phyloP scores from a whole-genome alignment of 345 rosid species.

The Aquilaria malaccensis region DNA sequence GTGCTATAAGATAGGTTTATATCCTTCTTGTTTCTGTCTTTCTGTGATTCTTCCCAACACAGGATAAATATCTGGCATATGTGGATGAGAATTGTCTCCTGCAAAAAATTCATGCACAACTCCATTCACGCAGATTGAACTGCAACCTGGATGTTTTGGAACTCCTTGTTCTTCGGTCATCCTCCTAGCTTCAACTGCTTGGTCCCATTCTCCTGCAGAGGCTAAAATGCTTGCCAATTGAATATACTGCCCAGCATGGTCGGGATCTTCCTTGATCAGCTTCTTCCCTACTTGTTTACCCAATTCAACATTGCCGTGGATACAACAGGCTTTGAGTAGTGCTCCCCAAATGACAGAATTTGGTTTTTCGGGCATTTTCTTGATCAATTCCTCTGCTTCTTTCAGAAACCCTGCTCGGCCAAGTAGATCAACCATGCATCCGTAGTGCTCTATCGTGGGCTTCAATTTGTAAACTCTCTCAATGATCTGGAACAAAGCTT shows the following conservation, averaged over 20 bases:
- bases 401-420: conserved; percentile 62
- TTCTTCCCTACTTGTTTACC: conserved; percentile 51
- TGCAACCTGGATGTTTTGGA: conserved; percentile 53
- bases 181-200: conserved; percentile 45
- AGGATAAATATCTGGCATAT: conserved; percentile 27
- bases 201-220: conserved; percentile 47
- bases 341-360: conserved; percentile 64
- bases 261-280: conserved; percentile 40
- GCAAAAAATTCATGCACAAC: conserved; percentile 49
- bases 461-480: conserved; percentile 31
- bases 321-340: conserved; percentile 54
- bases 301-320: conserved; percentile 38
- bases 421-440: conserved; percentile 75
- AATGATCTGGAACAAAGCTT: conserved; percentile 39
- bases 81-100: conserved; percentile 45
- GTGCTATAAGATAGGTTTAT: conserved; percentile 32
- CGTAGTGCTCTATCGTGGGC: conserved; percentile 71
- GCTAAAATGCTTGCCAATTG: conserved; percentile 55
- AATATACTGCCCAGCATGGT: conserved; percentile 52
- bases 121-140: conserved; percentile 48
- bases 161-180: conserved; percentile 44
- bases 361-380: conserved; percentile 51
- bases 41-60: conserved; percentile 34
- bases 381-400: conserved; percentile 42
- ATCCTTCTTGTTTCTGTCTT: conserved; percentile 36